Conservation (phyloP, 768 basidiomycete species). For the Lactarius indigo region DNA sequence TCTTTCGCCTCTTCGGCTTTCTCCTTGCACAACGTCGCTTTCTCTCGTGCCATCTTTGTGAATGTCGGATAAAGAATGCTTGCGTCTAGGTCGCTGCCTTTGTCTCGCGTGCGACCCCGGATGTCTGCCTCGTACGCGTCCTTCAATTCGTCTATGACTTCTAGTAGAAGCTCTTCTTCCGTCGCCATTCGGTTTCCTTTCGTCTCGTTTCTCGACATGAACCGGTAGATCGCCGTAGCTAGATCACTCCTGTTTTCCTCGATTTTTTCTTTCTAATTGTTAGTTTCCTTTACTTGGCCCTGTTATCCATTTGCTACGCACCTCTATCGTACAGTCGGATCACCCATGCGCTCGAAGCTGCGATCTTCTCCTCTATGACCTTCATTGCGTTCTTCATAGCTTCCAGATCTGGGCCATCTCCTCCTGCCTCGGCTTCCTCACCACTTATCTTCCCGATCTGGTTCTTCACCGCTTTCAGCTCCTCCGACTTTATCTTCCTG, state of each 20-base stretch:
- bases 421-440: not conserved
- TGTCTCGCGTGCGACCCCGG: too few species aligned
- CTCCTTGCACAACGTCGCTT: too few species aligned
- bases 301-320: too few species aligned
- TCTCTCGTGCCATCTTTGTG: too few species aligned
- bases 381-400: not conserved
- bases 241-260: not conserved
- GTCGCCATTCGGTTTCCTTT: not conserved
- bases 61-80: too few species aligned
- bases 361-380: not conserved
- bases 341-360: not conserved
- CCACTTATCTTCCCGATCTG: not conserved
- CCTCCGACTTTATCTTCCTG: not conserved
- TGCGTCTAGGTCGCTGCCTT: too few species aligned
- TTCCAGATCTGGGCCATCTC: not conserved
- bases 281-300: too few species aligned
- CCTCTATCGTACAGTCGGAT: not conserved
- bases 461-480: not conserved
- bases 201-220: not conserved
- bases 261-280: not conserved
- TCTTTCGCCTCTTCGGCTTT: too few species aligned
- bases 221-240: not conserved
- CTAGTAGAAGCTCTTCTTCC: not conserved
- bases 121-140: slow-evolving; percentile 63
- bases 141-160: slow-evolving; percentile 44